Conservation (phyloP, 2,329 filamentous ascomycete species). For the Helotiales sp. region DNA sequence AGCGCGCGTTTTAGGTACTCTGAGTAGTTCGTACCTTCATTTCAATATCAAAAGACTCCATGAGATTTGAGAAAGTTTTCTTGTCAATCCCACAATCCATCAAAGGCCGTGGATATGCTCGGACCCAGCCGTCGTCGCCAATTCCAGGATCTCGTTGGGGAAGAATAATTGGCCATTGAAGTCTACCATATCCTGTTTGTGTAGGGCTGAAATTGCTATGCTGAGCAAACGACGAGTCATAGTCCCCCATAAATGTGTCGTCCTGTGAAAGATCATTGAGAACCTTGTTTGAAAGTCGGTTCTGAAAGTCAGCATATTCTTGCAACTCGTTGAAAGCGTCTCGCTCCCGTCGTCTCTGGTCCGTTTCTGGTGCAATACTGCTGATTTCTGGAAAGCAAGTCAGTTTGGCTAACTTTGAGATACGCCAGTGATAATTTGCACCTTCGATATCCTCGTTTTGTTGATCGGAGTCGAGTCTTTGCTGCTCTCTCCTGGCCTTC, state of each 20-base stretch:
- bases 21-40: conserved; percentile 7
- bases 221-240: not conserved
- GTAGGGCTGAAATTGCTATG: not conserved
- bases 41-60: conserved; percentile 9
- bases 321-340: conserved; percentile 19
- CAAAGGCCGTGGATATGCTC: conserved; percentile 50
- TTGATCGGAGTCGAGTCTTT: not conserved
- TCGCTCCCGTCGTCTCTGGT: conserved; percentile 2
- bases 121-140: conserved; percentile 47
- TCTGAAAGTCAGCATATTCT: conserved; percentile 19
- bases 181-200: not conserved
- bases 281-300: conserved; percentile 14
- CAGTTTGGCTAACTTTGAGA: not conserved
- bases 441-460: not conserved
- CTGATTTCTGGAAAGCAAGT: not conserved
- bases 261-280: conserved; percentile 9
- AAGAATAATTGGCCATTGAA: conserved; percentile 49
- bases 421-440: not conserved
- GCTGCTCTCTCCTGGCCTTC: not conserved
- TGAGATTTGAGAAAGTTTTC: conserved; percentile 42
- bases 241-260: not conserved
- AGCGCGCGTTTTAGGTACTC: not conserved
- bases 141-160: conserved; percentile 49
- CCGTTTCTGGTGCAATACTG: not conserved
- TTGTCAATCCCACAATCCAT: conserved; percentile 46